A percentile compares a stretch with the other conserved stretches of the same genome.
These are phyloP conservation scores for Fusarium sp. DNA, from an alignment of 2,329 filamentous ascomycete genomes.

Conservation along the genomic window DNA sequence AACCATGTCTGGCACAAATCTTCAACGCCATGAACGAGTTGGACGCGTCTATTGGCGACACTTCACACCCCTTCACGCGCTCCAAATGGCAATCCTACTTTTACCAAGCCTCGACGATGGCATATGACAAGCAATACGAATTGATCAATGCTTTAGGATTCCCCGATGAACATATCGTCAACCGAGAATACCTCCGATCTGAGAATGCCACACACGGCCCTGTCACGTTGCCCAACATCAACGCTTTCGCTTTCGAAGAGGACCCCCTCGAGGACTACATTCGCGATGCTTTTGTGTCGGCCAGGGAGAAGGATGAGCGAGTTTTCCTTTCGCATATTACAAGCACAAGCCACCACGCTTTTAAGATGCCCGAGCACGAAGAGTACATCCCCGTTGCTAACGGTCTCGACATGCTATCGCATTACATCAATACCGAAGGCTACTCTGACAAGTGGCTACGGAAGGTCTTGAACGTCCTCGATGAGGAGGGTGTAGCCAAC, in stretches of 20 bases:
- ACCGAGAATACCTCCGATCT: conserved; percentile 49
- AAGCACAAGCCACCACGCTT: conserved; percentile 54
- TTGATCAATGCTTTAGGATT: conserved; percentile 52
- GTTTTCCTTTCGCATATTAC: conserved; percentile 54
- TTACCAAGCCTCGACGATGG: conserved; percentile 51
- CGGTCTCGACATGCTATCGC: conserved; percentile 48
- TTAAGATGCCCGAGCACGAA: conserved; percentile 48
- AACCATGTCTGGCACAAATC: conserved; percentile 59
- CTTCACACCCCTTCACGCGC: conserved; percentile 10
- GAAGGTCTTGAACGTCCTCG: conserved; percentile 48
- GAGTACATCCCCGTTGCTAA: conserved; percentile 45
- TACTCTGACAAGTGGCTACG: conserved; percentile 52
- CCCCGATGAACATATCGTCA: conserved; percentile 44
- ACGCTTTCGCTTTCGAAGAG: conserved; percentile 54
- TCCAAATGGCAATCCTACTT: conserved; percentile 52
- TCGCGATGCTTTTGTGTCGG: conserved; percentile 49
- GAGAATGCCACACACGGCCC: conserved; percentile 49
- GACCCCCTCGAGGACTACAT: conserved; percentile 51
- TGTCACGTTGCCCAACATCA: conserved; percentile 49
- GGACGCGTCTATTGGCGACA: conserved; percentile 7
- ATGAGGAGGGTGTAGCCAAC: conserved; percentile 51
- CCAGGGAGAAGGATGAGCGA: conserved; percentile 51
- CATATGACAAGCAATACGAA: conserved; percentile 52
- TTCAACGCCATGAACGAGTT: conserved; percentile 52
- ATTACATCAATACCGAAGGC: conserved; percentile 51